Base-by-base conservation (phyloP, 768 basidiomycete genomes). In the Cyathus striatus region DNA sequence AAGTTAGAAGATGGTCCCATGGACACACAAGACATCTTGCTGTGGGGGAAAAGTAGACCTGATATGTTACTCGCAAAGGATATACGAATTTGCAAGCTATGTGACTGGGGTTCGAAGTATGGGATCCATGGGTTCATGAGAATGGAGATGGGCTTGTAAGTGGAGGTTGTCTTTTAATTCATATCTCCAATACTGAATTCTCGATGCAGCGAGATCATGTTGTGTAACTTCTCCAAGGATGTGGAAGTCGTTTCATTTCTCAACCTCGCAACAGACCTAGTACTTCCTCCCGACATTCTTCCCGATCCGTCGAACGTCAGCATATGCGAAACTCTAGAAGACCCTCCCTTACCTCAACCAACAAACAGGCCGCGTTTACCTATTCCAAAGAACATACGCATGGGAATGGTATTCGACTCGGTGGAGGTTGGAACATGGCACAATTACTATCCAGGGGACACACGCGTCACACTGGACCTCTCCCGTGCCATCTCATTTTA, bases 401-500 rank as follows among this genome's bases (percentile, higher is more conserved):
- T n/a, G n/a, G n/a, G n/a, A n/a, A n/a, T n/a, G n/a, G 27, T 9
- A 30, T 30, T 30, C n/a, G n/a, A 30, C n/a, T 51, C 56, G 12
- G 38, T 69, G 25, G 57, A 64, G 42, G 52, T 70, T 7, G 66
- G 70, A 5, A 52, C 54, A 21, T 70, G 67, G 71, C 65, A 72
- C 42, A 66, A 73, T 41, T 49, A 45, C 38, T 65, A 57, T 30
- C 72, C 73, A 0, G 72, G 71, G 24, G 72, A 75, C 20, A 58
- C 61, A 1, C 72, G 73, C 22, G 54, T 73, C 17, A 46, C 58
- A 17, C 56, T 72, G 16, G 72, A 75, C 51, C 62, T 68, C 35
- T 50, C 68, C 2, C 59, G 67, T 10, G 44, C 69, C 13, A 48
- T 75, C n/a, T 70, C 72, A 0, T 68, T 75, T 42, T 75, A 73